Evolutionary conservation across 2,329 filamentous ascomycete genomes (phyloP), one percentile per base, ranked within the genome.

Genomic region (Chaetomium sp.): DNA sequence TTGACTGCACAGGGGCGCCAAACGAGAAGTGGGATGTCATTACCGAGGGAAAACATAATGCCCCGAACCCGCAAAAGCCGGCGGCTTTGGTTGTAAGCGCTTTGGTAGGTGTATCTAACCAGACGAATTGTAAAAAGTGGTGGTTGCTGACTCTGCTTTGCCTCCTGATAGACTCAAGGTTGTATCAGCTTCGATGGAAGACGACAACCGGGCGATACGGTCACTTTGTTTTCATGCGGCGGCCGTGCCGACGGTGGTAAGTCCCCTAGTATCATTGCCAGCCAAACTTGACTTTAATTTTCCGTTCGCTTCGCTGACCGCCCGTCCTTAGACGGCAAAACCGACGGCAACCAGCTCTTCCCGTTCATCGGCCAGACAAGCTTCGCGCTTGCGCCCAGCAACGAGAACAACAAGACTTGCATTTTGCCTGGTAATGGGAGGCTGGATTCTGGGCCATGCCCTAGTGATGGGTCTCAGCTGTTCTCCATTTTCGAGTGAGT

Each of bases 1-100:
- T 74, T 7, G 64, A 67, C 34, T 81, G 78, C 66, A 66, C 68
- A 35, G 75, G 72, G 36, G 70, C 72, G 4, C 66, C 71, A 3
- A 75, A 74, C 50, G 74, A 79, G 65, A 74, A 74, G 61, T 81
- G 77, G 62, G 78, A 80, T 63, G 62, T 81, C 44, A 70, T 80
- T 53, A 79, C 75, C 2, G 66, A 70, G 11, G 78, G 78, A 9
- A 71, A 69, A 58, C 77, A 80, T 64, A 78, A 80, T 64, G 66
- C 79, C 55, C 71, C 69, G 6, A 62, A 68, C 14, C 70, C 71
- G 27, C 68, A 69, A 6, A 73, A 45, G 33, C 53, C 52, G 14
- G 49, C 57, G 10, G 55, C 74, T 6, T 63, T 80, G 57, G 64
- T 80, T 33, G 75, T 79, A 12, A 80, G 76, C 67, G 71, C 72